Conservation (phyloP, 2,329 filamentous ascomycete species). For the Aspergillus persii region DNA sequence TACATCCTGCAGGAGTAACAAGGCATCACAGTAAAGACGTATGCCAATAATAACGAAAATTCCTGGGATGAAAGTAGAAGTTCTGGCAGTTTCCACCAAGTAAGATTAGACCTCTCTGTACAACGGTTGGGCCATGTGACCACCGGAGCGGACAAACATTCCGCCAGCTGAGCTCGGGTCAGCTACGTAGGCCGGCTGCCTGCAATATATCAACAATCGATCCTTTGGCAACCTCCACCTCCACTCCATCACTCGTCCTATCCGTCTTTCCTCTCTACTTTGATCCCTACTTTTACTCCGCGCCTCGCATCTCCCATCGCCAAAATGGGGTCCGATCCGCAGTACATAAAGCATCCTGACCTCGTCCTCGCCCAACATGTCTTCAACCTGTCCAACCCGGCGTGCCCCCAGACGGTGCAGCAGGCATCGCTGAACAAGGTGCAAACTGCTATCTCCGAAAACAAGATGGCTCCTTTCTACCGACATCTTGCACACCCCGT, state of each 20-base stretch:
- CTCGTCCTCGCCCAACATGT: slow-evolving; percentile 65
- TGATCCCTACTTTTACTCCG: background rate
- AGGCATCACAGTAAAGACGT: no score
- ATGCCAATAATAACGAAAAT: no score
- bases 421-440: slow-evolving; percentile 59
- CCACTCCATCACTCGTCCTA: slow-evolving; percentile 6
- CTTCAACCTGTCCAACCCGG: slow-evolving; percentile 65
- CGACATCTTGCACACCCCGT: slow-evolving; percentile 63
- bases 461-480: slow-evolving; percentile 68
- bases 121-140: background rate
- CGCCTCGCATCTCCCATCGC: slow-evolving; percentile 19
- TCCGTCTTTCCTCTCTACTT: slow-evolving; percentile 4
- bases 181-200: slow-evolving; percentile 19
- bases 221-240: slow-evolving; percentile 12
- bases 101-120: no score
- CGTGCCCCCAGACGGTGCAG: slow-evolving; percentile 52
- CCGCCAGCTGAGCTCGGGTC: slow-evolving; percentile 35
- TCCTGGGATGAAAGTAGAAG: no score
- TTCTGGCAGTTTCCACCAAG: no score
- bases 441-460: slow-evolving; percentile 62
- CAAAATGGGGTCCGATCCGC: slow-evolving; percentile 62
- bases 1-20: no score
- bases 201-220: slow-evolving; percentile 15
- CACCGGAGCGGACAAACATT: slow-evolving; percentile 31
- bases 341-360: slow-evolving; percentile 64